These are phyloP conservation scores for Aciculosporium take DNA, from an alignment of 2,329 filamentous ascomycete species.

Conservation along the genomic window DNA sequence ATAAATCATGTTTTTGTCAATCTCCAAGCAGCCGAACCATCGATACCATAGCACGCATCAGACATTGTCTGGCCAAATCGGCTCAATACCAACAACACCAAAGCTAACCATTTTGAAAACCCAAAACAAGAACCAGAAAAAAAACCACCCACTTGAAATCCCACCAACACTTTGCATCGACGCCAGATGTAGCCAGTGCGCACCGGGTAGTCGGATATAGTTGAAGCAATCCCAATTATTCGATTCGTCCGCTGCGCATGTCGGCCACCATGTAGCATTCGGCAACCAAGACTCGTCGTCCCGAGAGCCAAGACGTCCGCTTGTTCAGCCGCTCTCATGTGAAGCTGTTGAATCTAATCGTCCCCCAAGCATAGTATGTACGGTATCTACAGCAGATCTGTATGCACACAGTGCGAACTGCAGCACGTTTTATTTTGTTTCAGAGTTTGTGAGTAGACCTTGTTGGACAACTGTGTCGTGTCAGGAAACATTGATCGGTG, in stretches of 20 bases:
- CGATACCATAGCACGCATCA: background rate
- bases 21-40: constrained; percentile 3
- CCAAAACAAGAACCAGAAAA: background rate
- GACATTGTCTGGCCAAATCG: too few relatives aligned
- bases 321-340: constrained; percentile 7
- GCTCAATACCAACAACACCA: too few relatives aligned
- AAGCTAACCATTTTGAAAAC: too few relatives aligned
- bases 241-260: constrained; percentile 4
- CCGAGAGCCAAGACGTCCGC: background rate
- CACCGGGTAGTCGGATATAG: constrained; percentile 5
- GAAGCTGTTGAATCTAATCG: constrained; percentile 1
- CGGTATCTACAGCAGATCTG: constrained; percentile 6
- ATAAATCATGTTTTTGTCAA: constrained; percentile 8
- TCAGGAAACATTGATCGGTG: constrained; percentile 5
- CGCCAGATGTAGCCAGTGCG: constrained; percentile 6
- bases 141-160: constrained; percentile 1
- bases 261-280: background rate
- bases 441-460: background rate
- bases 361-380: constrained; percentile 8
- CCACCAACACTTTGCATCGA: background rate
- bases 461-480: background rate
- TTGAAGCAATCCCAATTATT: constrained; percentile 6
- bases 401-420: constrained; percentile 3
- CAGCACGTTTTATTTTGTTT: background rate
- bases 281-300: background rate